Conservation (phyloP, 495 filamentous ascomycete species). For the Penicillium ucsense region DNA sequence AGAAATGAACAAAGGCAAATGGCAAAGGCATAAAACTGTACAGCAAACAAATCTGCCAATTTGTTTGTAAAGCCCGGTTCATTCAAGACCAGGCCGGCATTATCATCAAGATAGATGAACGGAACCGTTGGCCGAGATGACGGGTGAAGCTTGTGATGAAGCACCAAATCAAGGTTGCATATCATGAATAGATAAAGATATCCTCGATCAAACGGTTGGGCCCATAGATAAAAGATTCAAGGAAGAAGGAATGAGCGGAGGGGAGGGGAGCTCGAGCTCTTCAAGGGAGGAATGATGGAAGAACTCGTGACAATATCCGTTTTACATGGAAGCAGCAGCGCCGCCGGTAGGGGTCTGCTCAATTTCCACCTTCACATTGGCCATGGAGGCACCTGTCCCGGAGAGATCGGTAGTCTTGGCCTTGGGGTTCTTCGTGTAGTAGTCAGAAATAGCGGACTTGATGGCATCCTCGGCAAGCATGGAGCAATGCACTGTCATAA, state of each 20-base stretch:
- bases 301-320: not conserved
- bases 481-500: slow-evolving; percentile 74
- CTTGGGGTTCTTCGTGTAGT: slow-evolving; percentile 87
- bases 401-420: slow-evolving; percentile 62
- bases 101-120: too few relatives aligned
- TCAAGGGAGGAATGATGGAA: not conserved
- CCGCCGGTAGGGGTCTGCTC: slow-evolving; percentile 19
- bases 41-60: slow-evolving; percentile 21
- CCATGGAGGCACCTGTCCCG: slow-evolving; percentile 53
- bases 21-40: slow-evolving; percentile 19
- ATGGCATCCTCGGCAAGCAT: slow-evolving; percentile 99
- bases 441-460: slow-evolving; percentile 97
- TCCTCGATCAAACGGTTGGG: slow-evolving; percentile 17
- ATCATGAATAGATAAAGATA: not conserved
- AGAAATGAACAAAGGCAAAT: slow-evolving; percentile 9
- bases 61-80: slow-evolving; percentile 10
- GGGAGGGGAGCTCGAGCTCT: not conserved
- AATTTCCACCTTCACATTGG: slow-evolving; percentile 42
- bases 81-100: too few relatives aligned
- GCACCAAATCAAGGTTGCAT: too few relatives aligned
- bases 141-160: too few relatives aligned
- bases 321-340: slow-evolving; percentile 22
- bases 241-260: not conserved
- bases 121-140: too few relatives aligned
- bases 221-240: not conserved